phyloP scores from a whole-genome alignment of 2,329 filamentous ascomycete genomes.

The Diaporthe sp. region DNA sequence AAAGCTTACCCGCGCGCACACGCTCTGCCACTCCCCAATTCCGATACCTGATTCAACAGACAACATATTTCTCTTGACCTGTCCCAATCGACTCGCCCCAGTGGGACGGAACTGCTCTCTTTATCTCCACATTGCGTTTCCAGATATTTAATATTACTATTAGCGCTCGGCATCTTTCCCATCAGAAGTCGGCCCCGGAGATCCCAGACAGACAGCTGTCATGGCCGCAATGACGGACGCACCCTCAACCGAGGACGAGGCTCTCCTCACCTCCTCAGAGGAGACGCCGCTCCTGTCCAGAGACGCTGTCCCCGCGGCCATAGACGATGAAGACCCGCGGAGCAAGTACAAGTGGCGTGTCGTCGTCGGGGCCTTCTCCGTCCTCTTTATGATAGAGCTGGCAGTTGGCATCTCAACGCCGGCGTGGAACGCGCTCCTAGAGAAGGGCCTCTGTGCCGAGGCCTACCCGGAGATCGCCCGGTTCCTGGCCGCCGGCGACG shows the following conservation, averaged over 20 bases:
- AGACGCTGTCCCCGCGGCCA: not conserved
- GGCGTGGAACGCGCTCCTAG: conserved; percentile 64
- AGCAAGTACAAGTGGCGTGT: conserved; percentile 46
- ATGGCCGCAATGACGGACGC: conserved; percentile 4
- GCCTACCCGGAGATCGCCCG: conserved; percentile 59
- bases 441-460: conserved; percentile 66
- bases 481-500: conserved; percentile 48
- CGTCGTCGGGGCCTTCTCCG: conserved; percentile 49
- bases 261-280: not conserved
- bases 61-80: not conserved
- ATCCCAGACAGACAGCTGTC: not conserved
- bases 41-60: not conserved
- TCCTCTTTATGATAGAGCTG: conserved; percentile 59
- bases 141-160: not conserved
- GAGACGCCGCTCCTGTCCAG: conserved; percentile 27
- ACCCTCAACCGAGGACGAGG: conserved; percentile 21
- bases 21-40: not conserved
- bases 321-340: conserved; percentile 38
- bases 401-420: conserved; percentile 52
- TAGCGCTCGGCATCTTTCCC: not conserved
- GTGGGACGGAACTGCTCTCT: not conserved
- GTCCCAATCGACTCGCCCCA: not conserved
- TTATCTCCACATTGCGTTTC: not conserved
- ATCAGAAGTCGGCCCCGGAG: not conserved
- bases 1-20: not conserved